phyloP scores from a whole-genome alignment of 1,284 basidiomycete species.

The Ceratobasidium sp. region DNA sequence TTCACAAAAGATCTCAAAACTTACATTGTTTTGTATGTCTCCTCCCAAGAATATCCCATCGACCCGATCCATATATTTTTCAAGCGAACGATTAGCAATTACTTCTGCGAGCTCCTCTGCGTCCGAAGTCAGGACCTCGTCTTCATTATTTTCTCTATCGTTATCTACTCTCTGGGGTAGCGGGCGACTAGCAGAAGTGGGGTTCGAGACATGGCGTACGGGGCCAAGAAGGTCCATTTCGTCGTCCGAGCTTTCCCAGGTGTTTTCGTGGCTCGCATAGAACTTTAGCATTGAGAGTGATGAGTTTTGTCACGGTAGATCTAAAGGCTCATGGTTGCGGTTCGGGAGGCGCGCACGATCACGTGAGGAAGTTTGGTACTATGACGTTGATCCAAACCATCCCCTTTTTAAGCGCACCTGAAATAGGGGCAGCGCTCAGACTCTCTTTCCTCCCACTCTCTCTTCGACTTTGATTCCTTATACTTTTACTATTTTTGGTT shows the following conservation, averaged over 20 bases:
- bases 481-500: no score
- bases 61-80: constrained; percentile 4
- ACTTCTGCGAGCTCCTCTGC: constrained; percentile 33
- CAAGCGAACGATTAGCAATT: constrained; percentile 26
- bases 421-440: no score
- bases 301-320: not conserved
- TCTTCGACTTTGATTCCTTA: no score
- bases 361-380: no score
- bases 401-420: no score
- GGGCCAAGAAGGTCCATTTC: constrained; percentile 40
- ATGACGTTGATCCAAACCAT: no score
- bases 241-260: constrained; percentile 22
- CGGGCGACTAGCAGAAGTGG: not conserved
- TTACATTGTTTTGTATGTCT: not conserved
- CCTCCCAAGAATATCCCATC: not conserved
- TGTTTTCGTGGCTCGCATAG: not conserved
- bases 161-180: not conserved
- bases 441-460: no score
- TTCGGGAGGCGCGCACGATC: no score
- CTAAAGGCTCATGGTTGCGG: no score
- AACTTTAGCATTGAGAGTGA: not conserved
- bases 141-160: not conserved
- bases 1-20: not conserved
- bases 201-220: not conserved
- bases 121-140: constrained; percentile 37